Base-by-base conservation (phyloP, 768 basidiomycete species). In the Pisolithus albus region DNA sequence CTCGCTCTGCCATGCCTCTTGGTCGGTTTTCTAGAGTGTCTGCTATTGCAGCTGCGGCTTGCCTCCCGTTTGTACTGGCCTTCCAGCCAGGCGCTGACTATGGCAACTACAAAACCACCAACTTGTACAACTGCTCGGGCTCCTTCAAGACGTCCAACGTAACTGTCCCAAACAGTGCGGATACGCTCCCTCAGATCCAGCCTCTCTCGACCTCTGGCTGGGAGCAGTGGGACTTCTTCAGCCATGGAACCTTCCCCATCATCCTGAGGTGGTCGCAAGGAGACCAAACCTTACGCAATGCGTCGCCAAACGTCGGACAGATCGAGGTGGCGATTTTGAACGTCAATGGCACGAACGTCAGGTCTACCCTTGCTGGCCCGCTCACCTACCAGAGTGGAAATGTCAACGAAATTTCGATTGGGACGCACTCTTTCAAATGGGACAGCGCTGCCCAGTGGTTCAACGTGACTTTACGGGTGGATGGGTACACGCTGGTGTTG, bases 61-160 rank as follows among this genome's bases (percentile, higher is more conserved):
- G n/a, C 24, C 23, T 49, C 19, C 32, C 19, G 5, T 46, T 4
- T 11, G 52, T 16, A 15, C 51, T 41, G 4, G 41, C 50, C 8
- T 52, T 56, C 24, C 52, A 54, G 34, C 52, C 52, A 21, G 55
- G 55, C 15, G 40, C 57, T 8, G 55, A 58, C 44, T 58, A 58
- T 21, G 52, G 51, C 5, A 4, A 38, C 34, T 49, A 46, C 44
- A 53, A 47, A 24, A 55, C 58, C 15, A 42, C 47, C 21, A 55
- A 56, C n/a, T 46, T 59, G 15, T 59, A 59, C 47, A 55, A 59
- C 42, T 58, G 58, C 45, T 53, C 58, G 15, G 56, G 58, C 4
- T 41, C 37, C 11, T 40, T 50, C 9, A 28, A 28, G 3, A 4
- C 34, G 7, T 60, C 59, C 47, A 60, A 54, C 15, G 46, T 60